Percentiles rank a stretch among this genome's conserved stretches.
These are phyloP conservation scores for Rhodocollybia butyracea DNA, from an alignment of 768 basidiomycete genomes.

Conservation along the genomic window DNA sequence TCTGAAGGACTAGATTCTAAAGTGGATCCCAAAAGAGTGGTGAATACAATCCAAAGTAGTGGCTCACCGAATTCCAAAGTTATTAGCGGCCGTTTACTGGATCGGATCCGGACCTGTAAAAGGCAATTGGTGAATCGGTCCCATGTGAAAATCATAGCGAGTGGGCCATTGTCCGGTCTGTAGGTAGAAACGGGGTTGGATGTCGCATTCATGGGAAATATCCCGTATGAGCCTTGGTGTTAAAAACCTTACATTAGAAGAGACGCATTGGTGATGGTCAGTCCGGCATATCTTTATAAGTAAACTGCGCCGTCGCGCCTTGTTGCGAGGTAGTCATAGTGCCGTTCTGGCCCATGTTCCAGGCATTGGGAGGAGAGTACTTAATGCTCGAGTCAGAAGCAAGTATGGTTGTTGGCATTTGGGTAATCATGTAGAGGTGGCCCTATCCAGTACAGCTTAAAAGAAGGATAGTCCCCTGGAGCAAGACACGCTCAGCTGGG, in stretches of 20 bases:
- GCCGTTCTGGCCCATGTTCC: background rate
- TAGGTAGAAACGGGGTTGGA: background rate
- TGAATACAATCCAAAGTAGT: background rate
- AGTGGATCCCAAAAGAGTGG: background rate
- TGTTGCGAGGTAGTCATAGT: background rate
- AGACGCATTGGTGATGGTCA: background rate
- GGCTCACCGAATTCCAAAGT: background rate
- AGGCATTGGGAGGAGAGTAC: background rate
- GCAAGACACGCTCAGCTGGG: background rate
- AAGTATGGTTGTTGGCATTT: too few relatives aligned
- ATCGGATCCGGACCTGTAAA: background rate
- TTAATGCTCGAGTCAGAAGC: background rate
- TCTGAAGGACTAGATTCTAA: background rate
- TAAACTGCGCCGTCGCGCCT: background rate
- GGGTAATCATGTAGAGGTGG: too few relatives aligned
- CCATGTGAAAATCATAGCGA: background rate
- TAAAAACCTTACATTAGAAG: background rate
- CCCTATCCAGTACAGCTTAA: background rate
- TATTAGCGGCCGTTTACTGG: background rate
- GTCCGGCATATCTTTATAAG: background rate
- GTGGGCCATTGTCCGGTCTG: background rate
- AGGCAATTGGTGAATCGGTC: too few relatives aligned
- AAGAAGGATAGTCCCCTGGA: constrained; percentile 1
- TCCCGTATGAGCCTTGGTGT: background rate
- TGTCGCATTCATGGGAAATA: background rate